Percentiles rank a stretch among this genome's conserved stretches.
Conservation (phyloP, 192 early-diverging fungal species). For the Funneliformis geosporum region DNA sequence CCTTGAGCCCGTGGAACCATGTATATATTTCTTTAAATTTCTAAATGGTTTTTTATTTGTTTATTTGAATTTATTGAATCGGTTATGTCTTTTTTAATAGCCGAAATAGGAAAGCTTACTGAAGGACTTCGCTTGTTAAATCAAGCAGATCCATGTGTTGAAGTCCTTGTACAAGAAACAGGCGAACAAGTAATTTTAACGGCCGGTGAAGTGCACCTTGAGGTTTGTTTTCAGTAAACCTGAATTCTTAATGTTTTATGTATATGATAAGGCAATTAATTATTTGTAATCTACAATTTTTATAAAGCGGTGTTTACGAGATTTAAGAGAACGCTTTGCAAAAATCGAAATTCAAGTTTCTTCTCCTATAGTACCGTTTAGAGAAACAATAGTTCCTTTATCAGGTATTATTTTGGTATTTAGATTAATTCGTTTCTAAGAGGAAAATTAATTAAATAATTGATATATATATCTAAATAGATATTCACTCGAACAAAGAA, state of each 20-base stretch:
- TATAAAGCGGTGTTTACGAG: slow-evolving; percentile 82
- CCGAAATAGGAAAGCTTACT: slow-evolving; percentile 83
- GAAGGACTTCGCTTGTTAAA: slow-evolving; percentile 89
- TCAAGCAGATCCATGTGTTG: slow-evolving; percentile 92
- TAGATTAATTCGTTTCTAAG: too few relatives aligned
- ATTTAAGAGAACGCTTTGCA: slow-evolving; percentile 92
- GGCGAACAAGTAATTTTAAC: slow-evolving; percentile 97
- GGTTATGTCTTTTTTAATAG: slow-evolving; percentile 35
- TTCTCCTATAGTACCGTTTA: slow-evolving; percentile 94
- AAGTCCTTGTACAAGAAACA: slow-evolving; percentile 88
- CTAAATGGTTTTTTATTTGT: background rate
- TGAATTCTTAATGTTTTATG: background rate
- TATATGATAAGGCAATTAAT: background rate
- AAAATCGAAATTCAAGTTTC: slow-evolving; percentile 93
- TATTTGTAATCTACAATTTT: background rate
- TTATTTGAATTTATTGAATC: background rate
- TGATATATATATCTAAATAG: slow-evolving; percentile 17
- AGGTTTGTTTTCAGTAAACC: slow-evolving; percentile 44
- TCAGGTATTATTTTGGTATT: slow-evolving; percentile 19
- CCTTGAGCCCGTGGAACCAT: slow-evolving; percentile 87
- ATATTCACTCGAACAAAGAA: slow-evolving; percentile 47
- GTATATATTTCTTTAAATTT: slow-evolving; percentile 35
- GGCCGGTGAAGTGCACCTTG: slow-evolving; percentile 96
- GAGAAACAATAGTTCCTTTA: slow-evolving; percentile 80
- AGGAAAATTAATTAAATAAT: too few relatives aligned